phyloP scores from a whole-genome alignment of 192 early-diverging fungal species.

The Hyaloraphidium curvatum region DNA sequence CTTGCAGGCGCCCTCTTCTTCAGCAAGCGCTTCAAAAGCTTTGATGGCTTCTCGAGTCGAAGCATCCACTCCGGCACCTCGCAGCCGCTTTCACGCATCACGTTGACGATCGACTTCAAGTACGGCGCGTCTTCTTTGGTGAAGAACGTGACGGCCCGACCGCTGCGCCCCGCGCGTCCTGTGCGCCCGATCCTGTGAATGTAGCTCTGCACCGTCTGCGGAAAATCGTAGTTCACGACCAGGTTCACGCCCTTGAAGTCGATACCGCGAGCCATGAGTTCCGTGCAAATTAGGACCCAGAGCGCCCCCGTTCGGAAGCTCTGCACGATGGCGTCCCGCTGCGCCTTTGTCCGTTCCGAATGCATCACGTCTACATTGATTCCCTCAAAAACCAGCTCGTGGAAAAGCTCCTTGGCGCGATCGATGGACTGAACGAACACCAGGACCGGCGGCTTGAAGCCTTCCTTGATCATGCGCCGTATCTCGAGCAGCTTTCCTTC shows the following conservation, averaged over 20 bases:
- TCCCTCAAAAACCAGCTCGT: slow-evolving; percentile 89
- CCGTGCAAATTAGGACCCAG: slow-evolving; percentile 91
- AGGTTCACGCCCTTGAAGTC: slow-evolving; percentile 83
- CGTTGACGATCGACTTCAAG: slow-evolving; percentile 51
- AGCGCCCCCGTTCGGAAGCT: slow-evolving; percentile 76
- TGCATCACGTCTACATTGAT: slow-evolving; percentile 99
- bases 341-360: slow-evolving; percentile 69
- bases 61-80: slow-evolving; percentile 98
- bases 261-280: slow-evolving; percentile 85
- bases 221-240: slow-evolving; percentile 98
- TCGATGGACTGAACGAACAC: slow-evolving; percentile 97
- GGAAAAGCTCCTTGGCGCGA: slow-evolving; percentile 87
- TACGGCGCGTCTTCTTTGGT: slow-evolving; percentile 24
- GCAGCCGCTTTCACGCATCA: slow-evolving; percentile 88
- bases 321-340: slow-evolving; percentile 74
- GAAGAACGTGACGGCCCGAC: slow-evolving; percentile 78
- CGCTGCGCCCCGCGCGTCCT: slow-evolving; percentile 71
- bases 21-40: no score
- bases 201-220: slow-evolving; percentile 61
- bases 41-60: slow-evolving; percentile 56
- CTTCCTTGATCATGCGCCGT: slow-evolving; percentile 57
- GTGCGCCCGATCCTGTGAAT: slow-evolving; percentile 90
- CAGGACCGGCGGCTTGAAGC: slow-evolving; percentile 75
- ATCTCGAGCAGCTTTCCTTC: slow-evolving; percentile 84
- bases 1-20: no score